Conservation (phyloP, 1,139 yeast species). For the Kodamaea plutei region DNA sequence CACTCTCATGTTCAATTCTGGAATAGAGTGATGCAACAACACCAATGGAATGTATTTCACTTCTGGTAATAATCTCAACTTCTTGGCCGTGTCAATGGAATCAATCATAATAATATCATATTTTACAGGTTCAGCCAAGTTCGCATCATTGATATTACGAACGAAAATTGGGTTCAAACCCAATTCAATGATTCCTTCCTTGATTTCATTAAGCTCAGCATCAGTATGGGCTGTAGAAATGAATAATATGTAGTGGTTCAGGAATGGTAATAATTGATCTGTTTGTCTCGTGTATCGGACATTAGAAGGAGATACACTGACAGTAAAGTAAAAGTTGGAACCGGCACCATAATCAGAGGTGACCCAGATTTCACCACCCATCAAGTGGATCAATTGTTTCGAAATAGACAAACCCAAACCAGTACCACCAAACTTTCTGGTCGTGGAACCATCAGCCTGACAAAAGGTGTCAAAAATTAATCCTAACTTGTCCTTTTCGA, state of each 20-base stretch:
- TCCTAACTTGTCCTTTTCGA: constrained; percentile 76
- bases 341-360: constrained; percentile 79
- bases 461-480: constrained; percentile 84
- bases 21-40: constrained; percentile 69
- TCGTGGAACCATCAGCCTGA: constrained; percentile 90
- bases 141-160: constrained; percentile 46
- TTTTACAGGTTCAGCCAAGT: constrained; percentile 51
- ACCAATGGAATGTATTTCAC: constrained; percentile 82
- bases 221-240: constrained; percentile 62
- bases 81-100: constrained; percentile 69
- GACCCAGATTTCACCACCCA: constrained; percentile 93
- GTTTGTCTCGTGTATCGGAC: constrained; percentile 61
- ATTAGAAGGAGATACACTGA: constrained; percentile 71
- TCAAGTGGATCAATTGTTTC: constrained; percentile 75
- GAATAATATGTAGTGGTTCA: constrained; percentile 64
- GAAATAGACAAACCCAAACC: constrained; percentile 78
- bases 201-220: constrained; percentile 45
- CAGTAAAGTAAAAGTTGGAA: constrained; percentile 75
- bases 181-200: constrained; percentile 36
- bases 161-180: constrained; percentile 51
- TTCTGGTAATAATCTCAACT: constrained; percentile 62
- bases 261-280: constrained; percentile 70
- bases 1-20: constrained; percentile 73
- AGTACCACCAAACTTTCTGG: constrained; percentile 89
- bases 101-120: constrained; percentile 82